phyloP scores from a whole-genome alignment of 2,329 filamentous ascomycete species.

The Monosporascus sp. region DNA sequence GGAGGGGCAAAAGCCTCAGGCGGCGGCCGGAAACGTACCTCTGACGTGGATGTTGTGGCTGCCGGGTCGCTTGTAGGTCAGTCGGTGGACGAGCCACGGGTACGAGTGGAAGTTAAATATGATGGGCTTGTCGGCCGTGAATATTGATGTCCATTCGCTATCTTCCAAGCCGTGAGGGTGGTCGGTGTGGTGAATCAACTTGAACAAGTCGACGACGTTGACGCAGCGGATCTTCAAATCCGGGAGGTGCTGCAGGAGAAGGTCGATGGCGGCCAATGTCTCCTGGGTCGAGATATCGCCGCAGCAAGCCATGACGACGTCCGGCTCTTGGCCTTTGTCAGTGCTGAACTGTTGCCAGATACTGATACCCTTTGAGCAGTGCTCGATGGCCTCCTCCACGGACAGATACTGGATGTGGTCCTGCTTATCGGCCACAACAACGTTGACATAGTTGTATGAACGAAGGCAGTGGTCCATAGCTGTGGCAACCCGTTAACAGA shows the following conservation, averaged over 20 bases:
- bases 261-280: slow-evolving; percentile 66
- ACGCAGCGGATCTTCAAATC: slow-evolving; percentile 72
- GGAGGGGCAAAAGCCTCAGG: not conserved
- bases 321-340: slow-evolving; percentile 62
- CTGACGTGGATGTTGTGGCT: slow-evolving; percentile 65
- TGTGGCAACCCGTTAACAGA: not conserved
- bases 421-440: slow-evolving; percentile 75
- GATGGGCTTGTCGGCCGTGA: slow-evolving; percentile 66
- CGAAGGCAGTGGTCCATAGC: slow-evolving; percentile 72
- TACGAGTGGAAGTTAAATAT: slow-evolving; percentile 86
- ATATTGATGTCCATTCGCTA: slow-evolving; percentile 61
- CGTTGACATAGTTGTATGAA: slow-evolving; percentile 74
- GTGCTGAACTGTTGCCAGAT: slow-evolving; percentile 76
- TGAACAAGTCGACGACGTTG: slow-evolving; percentile 78
- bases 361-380: slow-evolving; percentile 73
- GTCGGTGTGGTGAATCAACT: slow-evolving; percentile 63
- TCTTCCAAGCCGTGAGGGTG: slow-evolving; percentile 70
- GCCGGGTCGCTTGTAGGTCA: slow-evolving; percentile 71
- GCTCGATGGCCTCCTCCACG: slow-evolving; percentile 66
- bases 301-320: slow-evolving; percentile 70
- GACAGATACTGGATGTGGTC: slow-evolving; percentile 70
- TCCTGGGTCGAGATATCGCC: slow-evolving; percentile 73
- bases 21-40: slow-evolving; percentile 29
- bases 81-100: slow-evolving; percentile 71
- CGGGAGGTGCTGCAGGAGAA: slow-evolving; percentile 67